Evolutionary conservation across 2,329 filamentous ascomycete genomes (phyloP), one percentile per base, ranked within the genome.

Genomic region (Rosellinia necatrix): DNA sequence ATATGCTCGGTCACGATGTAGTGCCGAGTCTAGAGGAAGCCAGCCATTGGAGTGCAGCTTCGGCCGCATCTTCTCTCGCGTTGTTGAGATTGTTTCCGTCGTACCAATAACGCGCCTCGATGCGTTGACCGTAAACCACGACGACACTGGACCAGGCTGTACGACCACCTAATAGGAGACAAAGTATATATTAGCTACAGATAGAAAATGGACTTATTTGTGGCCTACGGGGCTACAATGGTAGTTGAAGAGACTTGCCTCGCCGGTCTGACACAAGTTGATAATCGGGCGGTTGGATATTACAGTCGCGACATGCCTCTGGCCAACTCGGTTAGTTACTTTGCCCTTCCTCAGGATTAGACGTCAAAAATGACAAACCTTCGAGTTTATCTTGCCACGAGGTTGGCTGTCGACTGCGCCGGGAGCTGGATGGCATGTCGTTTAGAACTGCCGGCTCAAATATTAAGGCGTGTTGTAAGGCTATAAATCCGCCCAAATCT

Each of bases 131-230:
- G 65, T 83, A 79, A 55, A 96, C 82, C n/a, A 80, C 85, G 56
- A 96, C 91, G 56, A 82, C 82, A 77, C 88, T 89, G 55, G 91
- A 93, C 92, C 92, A 96, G 55, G 92, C 92, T 56, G 92, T 96
- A 66, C 92, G 89, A 64, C 91, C 91, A 65, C 91, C 92, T 94
- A 66, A 25, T 50, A 24, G 37, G 47, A 56, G 34, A 35, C 21
- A 41, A 51, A 38, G 13, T 21, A 54, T 29, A 24, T 50, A 42
- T 63, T 57, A 57, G n/a, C n/a, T n/a, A 49, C 37, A 54, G 30
- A 40, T 44, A 27, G 25, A 17, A 49, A 1, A 55, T 21, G 17
- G 4, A 22, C 13, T 27, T 30, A 3, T n/a, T 38, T 4, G 24
- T 44, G 12, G 25, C 19, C 42, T 6, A 5, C 32, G 17, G 12